Evolutionary conservation across 192 early-diverging fungal species (phyloP), one percentile per base, ranked within the genome.

Genomic region (Diversispora epigaea): DNA sequence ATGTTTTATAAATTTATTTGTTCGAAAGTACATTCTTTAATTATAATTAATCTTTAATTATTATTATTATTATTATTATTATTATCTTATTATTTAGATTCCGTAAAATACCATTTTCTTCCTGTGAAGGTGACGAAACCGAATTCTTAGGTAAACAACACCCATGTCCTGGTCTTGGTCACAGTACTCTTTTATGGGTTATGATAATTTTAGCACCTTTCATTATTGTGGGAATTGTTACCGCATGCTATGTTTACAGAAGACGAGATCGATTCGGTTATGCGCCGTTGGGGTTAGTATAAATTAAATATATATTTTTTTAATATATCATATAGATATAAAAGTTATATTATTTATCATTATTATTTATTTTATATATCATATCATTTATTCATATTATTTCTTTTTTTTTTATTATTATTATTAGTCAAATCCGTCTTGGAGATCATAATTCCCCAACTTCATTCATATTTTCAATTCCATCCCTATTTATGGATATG

Each of bases 51-150:
- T 60, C 0, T 9, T 21, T 7, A 8, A 22, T 58, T 40, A n/a
- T 64, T 82, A 92, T 50, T 91, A 92, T 77, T 89, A 91, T 68
- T 32, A 32, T 32, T 32, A 32, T 32, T 32, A 32, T 32, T 32
- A 32, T 32, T 1, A 32, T 32, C 2, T 32, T 32, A 32, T 32
- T 1, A 32, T 32, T 32, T 32, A 32, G 25, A 32, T 32, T 32
- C 25, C 25, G 25, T 32, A 32, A 32, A 32, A 32, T 32, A 32
- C 25, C 25, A 32, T 32, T 32, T 54, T 49, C 50, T 2, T 14
- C 12, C 1, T 54, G 50, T 54, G 4, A 11, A 17, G 50, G 50
- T 54, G 12, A 17, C n/a, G 9, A 17, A 54, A 11, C 12, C n/a
- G 0, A 17, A 17, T 7, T 17, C 8, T 4, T 4, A 54, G n/a